Evolutionary conservation across 139 green algal species (phyloP).

Genomic region (Auxenochlorella pyrenoidosa): DNA sequence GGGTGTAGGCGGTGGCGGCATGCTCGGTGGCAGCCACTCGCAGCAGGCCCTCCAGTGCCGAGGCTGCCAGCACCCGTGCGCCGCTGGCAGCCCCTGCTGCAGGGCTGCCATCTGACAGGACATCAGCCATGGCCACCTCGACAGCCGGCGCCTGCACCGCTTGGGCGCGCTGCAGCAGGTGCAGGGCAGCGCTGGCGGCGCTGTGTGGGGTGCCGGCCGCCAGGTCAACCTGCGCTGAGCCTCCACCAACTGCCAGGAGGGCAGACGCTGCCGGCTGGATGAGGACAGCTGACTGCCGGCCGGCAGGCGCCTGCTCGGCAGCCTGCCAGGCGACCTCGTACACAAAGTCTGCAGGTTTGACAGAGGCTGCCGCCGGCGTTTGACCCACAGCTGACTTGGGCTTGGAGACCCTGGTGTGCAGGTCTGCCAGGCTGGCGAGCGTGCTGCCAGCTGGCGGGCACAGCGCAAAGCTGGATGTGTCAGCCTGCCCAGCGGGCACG

Average conservation of each 20-base stretch:
- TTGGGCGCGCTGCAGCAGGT: slow-evolving; percentile 24
- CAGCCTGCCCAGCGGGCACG: neutral
- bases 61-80: neutral
- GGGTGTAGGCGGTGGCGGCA: neutral
- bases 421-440: slow-evolving; percentile 19
- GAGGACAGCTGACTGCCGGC: neutral
- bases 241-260: neutral
- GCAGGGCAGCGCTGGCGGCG: neutral
- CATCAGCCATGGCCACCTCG: neutral
- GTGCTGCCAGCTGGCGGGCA: neutral
- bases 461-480: slow-evolving; percentile 40
- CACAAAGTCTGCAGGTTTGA: slow-evolving; percentile 43
- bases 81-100: neutral
- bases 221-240: neutral
- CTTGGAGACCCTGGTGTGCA: slow-evolving; percentile 43
- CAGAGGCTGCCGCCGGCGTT: neutral
- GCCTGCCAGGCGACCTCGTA: slow-evolving; percentile 43
- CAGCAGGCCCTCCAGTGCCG: slow-evolving; percentile 47
- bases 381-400: slow-evolving; percentile 1
- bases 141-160: neutral
- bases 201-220: neutral
- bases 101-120: neutral
- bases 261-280: too few relatives aligned
- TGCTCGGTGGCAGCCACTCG: slow-evolving; percentile 45
- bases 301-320: neutral